Evolutionary conservation across 306 rosid genomes (phyloP).

Genomic region (Acmispon strigosus): DNA sequence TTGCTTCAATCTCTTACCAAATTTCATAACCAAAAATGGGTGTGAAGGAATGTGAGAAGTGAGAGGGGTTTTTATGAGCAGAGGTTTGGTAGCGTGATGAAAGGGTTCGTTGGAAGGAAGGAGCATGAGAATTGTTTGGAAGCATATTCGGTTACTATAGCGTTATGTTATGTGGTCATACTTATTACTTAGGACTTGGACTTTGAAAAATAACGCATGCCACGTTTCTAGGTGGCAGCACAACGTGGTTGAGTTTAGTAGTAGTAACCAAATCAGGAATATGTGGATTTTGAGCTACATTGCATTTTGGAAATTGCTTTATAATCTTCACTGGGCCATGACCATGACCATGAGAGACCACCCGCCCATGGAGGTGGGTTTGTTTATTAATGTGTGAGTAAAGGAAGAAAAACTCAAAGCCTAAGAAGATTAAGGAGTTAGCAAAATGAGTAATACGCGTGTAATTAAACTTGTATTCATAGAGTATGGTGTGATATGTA

Average conservation of each 20-base stretch:
- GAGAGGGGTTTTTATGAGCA: conserved; percentile 25
- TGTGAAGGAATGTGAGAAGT: background rate
- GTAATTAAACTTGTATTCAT: too few species aligned
- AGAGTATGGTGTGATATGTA: too few species aligned
- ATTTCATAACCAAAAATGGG: conserved; percentile 51
- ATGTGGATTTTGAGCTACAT: conserved; percentile 17
- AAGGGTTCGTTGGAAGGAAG: conserved; percentile 26
- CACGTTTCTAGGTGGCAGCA: background rate
- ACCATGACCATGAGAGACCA: background rate
- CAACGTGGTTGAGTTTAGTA: conserved; percentile 13
- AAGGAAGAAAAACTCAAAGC: too few species aligned
- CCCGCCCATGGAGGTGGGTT: background rate
- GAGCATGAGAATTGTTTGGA: conserved; percentile 34
- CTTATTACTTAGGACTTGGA: conserved; percentile 21
- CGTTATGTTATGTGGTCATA: conserved; percentile 20
- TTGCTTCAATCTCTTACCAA: conserved; percentile 76
- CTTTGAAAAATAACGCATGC: conserved; percentile 2
- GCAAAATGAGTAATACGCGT: too few species aligned
- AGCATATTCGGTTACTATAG: conserved; percentile 78
- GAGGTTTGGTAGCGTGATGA: conserved; percentile 46
- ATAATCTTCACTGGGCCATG: background rate
- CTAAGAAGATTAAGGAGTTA: too few species aligned
- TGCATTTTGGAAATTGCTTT: background rate
- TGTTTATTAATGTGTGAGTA: too few species aligned
- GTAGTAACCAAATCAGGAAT: conserved; percentile 31